Evolutionary conservation across 2,329 filamentous ascomycete species (phyloP), one percentile per base, ranked within the genome.

Genomic region (Scopulariopsis brevicaulis): DNA sequence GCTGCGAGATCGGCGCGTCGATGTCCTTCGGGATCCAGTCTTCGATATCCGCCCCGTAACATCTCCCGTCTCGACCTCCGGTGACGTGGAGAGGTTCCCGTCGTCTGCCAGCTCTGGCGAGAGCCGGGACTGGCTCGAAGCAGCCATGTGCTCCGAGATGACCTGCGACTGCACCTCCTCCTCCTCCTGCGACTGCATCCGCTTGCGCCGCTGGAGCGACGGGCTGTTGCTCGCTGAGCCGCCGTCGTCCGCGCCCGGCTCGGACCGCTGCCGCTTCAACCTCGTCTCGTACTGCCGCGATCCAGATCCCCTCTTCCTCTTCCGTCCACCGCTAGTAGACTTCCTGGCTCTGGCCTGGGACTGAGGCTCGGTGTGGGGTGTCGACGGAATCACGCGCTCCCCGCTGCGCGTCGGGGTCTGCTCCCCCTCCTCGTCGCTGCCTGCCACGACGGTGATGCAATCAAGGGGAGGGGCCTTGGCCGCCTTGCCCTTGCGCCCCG

Each of bases 141-240:
- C 71, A 34, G 72, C 73, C 28, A 68, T 64, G n/a, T 70, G 72
- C 61, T 76, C 74, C 12, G 65, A 68, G 22, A 71, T 68, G 25
- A 75, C 64, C 59, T 76, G 74, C 24, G 73, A 76, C 62, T 71
- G 63, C 15, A 74, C 60, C 60, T 75, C 73, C 28, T 48, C 53
- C 34, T 54, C 53, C 22, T 59, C 58, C 48, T 53, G 46, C 28
- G 32, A 50, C 43, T 34, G 20, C 46, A 32, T 28, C 11, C 53
- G 54, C 52, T 58, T 40, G 53, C 35, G 48, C 15, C 35, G 34
- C n/a, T 20, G 53, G 32, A 57, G 32, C 25, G 55, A 57, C 24
- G 56, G 52, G 34, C 56, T 58, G 51, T 24, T 58, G 22, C n/a
- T 54, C 15, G 34, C 51, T 24, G 56, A 53, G 11, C 40, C 14